A percentile compares a stretch with the other conserved stretches of the same genome.
These are phyloP conservation scores for Oenanthe sinensis DNA, from an alignment of 129 eudicot species.

Conservation along the genomic window DNA sequence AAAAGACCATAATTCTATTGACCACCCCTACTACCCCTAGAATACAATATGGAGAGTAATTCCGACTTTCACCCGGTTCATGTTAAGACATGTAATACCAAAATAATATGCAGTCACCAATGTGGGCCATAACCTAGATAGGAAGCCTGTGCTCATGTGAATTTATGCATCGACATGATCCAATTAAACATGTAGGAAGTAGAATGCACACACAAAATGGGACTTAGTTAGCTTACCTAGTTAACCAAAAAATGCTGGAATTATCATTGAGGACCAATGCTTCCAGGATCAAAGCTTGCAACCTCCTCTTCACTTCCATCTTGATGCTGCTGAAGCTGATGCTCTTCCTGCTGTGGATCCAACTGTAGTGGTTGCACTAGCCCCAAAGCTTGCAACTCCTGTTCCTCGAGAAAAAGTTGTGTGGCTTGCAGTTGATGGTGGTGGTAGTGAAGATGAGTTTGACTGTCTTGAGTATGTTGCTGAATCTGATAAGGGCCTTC, in stretches of 20 bases:
- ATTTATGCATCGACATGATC: not conserved
- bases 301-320: constrained; percentile 31
- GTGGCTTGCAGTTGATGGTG: constrained; percentile 20
- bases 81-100: not conserved
- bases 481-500: constrained; percentile 9
- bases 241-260: not conserved
- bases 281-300: constrained; percentile 19
- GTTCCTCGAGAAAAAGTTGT: constrained; percentile 19
- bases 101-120: not conserved
- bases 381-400: constrained; percentile 7
- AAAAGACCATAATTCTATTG: constrained; percentile 29
- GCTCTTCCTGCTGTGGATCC: constrained; percentile 15
- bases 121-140: not conserved
- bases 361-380: constrained; percentile 4
- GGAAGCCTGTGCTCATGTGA: not conserved
- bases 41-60: constrained; percentile 14
- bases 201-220: not conserved
- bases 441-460: constrained; percentile 14
- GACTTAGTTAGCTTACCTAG: not conserved
- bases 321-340: constrained; percentile 13
- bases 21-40: constrained; percentile 18
- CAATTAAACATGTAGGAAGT: not conserved
- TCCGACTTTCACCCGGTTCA: constrained; percentile 15
- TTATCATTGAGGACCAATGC: constrained; percentile 19
- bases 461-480: not conserved